These are phyloP conservation scores for Phytophthora pisi DNA, from an alignment of 352 stramenopile genomes.

Conservation along the genomic window DNA sequence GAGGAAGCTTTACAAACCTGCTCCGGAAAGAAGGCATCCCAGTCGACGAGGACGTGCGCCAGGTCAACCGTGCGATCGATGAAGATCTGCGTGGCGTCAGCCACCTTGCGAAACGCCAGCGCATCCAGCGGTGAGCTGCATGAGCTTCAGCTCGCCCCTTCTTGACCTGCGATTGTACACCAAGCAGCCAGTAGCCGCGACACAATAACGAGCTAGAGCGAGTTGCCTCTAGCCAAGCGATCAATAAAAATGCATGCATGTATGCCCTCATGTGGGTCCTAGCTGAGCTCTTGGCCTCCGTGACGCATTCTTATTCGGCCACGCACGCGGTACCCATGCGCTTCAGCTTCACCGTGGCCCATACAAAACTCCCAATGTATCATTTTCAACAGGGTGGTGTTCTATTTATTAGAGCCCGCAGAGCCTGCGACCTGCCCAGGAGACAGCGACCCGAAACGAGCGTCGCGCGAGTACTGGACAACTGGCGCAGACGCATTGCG, in stretches of 20 bases:
- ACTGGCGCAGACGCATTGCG: constrained; percentile 3
- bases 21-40: constrained; percentile 53
- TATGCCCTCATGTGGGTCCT: not conserved
- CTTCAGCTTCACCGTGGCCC: constrained; percentile 14
- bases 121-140: constrained; percentile 7
- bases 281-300: not conserved
- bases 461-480: constrained; percentile 5
- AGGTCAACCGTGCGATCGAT: constrained; percentile 36
- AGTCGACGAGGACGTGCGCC: constrained; percentile 51
- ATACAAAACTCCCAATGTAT: constrained; percentile 27
- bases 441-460: constrained; percentile 20
- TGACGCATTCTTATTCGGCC: constrained; percentile 7
- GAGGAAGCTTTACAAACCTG: constrained; percentile 51
- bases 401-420: constrained; percentile 32
- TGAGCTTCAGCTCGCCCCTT: constrained; percentile 1
- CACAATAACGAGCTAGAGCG: not conserved
- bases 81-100: constrained; percentile 50
- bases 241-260: constrained; percentile 11
- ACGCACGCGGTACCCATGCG: constrained; percentile 1
- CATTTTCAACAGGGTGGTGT: constrained; percentile 28
- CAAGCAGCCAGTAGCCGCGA: not conserved
- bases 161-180: constrained; percentile 13
- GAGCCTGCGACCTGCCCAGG: not conserved
- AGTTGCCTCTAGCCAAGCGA: not conserved
- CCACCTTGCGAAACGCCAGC: constrained; percentile 15